Conservation (phyloP, 2,329 filamentous ascomycete genomes). For the Cryoendolithus antarcticus region DNA sequence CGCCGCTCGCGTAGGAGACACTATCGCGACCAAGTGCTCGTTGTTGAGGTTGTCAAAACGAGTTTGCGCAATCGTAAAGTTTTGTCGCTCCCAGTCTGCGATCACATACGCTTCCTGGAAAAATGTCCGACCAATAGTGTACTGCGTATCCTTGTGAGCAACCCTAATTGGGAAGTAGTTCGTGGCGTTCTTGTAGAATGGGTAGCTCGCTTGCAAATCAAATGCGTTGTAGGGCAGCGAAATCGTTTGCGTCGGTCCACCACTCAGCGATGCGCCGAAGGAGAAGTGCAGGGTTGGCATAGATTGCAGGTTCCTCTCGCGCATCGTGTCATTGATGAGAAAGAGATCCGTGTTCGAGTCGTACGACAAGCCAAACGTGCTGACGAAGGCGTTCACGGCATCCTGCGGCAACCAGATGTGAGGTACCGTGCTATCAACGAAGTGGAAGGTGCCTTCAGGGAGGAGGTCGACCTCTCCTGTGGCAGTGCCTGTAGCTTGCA, state of each 20-base stretch:
- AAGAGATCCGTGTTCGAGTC: constrained; percentile 24
- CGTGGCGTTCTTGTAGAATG: constrained; percentile 39
- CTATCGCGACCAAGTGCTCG: neutral
- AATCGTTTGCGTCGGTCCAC: constrained; percentile 25
- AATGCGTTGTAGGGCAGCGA: constrained; percentile 28
- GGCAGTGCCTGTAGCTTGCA: constrained; percentile 10
- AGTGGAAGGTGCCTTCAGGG: constrained; percentile 7
- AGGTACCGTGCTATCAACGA: constrained; percentile 26
- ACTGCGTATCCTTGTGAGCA: constrained; percentile 24
- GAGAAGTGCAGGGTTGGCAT: constrained; percentile 24
- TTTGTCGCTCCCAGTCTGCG: constrained; percentile 21
- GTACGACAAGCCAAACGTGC: constrained; percentile 27
- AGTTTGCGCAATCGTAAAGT: constrained; percentile 14
- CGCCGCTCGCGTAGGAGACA: no score
- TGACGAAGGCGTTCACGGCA: constrained; percentile 23
- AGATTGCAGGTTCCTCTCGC: constrained; percentile 16
- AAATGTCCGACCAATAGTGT: constrained; percentile 25
- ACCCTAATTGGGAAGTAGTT: constrained; percentile 28
- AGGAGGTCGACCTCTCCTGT: constrained; percentile 20
- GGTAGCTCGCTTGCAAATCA: constrained; percentile 18
- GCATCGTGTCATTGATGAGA: constrained; percentile 26
- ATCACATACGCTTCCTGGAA: constrained; percentile 27
- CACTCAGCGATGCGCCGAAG: constrained; percentile 25
- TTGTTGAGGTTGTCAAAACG: neutral
- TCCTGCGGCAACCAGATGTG: constrained; percentile 29